Evolutionary conservation across 2,329 filamentous ascomycete species (phyloP), one percentile per base, ranked within the genome.

Genomic region (Ceratocystis variospora): DNA sequence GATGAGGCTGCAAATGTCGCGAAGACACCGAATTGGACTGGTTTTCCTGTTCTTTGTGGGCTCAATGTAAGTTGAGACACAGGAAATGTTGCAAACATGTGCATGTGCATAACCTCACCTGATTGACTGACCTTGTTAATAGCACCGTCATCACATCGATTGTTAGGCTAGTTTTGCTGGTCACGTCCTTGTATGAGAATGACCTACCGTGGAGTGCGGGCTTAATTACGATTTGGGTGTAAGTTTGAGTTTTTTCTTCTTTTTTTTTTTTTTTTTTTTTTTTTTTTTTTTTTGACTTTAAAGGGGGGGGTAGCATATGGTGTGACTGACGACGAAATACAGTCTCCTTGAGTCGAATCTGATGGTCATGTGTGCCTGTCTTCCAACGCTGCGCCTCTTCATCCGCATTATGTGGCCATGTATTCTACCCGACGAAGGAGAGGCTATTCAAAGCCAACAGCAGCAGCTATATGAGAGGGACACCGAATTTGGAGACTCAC

Each of bases 281-380:
- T 2, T 8, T 8, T 3, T 19, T 41, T 41, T 41, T 37, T 37
- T 37, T 41, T 41, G 37, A 15, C 37, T 41, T 10, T 41, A 41
- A 10, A 25, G 8, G 37, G 15, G 37, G 31, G 31, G 7, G 5
- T 15, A 22, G n/a, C 5, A n/a, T 46, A 4, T 8, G 33, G 22
- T 25, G 25, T 62, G 5, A 62, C n/a, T 44, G 22, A 62, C 25
- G 10, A 15, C 15, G 22, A 10, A 12, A 17, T 46, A 2, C 37
- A 62, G 61, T 5, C 19, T 62, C 19, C 25, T 62, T 5, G 10
- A 62, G 22, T 62, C 61, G 17, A 46, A 46, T 28, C 37, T 46
- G n/a, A 62, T 62, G 61, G 33, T 46, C 8, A 62, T 62, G 41
- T 62, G 61, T 15, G 33, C 37, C 37, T 62, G 61, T 46, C n/a